These are phyloP conservation scores for Cucumis melo DNA, from an alignment of 306 rosid species.

Conservation along the genomic window DNA sequence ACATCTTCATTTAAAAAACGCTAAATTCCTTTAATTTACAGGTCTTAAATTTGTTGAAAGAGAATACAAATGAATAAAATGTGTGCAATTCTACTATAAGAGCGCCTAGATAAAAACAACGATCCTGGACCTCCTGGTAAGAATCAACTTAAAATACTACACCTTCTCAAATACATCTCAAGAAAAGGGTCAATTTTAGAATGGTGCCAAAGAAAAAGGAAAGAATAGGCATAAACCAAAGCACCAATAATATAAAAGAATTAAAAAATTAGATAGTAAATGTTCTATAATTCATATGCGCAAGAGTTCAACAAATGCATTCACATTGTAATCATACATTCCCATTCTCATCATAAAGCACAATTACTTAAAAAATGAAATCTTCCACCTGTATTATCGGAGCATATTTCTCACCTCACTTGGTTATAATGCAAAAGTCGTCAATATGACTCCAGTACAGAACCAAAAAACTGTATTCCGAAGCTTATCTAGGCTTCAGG, in stretches of 20 bases:
- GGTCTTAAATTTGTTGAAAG: neutral
- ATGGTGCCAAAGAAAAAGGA: neutral
- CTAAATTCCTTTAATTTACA: neutral
- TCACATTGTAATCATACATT: neutral
- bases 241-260: neutral
- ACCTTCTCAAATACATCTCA: neutral
- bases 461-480: neutral
- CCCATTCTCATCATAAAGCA: neutral
- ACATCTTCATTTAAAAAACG: neutral
- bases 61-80: neutral
- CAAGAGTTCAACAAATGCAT: neutral
- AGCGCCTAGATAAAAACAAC: neutral
- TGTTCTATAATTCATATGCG: neutral
- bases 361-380: neutral
- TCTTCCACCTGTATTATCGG: neutral
- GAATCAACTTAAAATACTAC: neutral
- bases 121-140: neutral
- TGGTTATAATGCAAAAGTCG: neutral
- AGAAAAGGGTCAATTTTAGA: neutral
- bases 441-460: neutral
- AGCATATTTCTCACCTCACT: neutral
- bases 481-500: neutral
- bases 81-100: neutral
- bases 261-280: neutral
- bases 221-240: neutral